Conservation (phyloP, 352 stramenopile genomes). For the Thraustochytrium striatum region DNA sequence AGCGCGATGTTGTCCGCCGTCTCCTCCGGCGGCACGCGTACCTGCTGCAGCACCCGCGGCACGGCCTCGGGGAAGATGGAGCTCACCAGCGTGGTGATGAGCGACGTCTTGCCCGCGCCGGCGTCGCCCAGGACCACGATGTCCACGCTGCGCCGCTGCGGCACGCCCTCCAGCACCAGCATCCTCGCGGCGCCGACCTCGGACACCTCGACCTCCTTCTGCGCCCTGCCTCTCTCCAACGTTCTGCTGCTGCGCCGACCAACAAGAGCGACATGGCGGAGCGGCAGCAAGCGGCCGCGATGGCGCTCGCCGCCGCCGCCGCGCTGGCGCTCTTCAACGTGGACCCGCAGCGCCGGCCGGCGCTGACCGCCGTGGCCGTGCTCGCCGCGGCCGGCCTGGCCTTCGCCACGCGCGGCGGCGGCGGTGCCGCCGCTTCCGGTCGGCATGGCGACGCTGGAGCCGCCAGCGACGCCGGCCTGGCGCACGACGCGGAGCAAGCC, state of each 20-base stretch:
- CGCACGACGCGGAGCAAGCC: no score
- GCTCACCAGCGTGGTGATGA: conserved; percentile 80
- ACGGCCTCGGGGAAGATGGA: conserved; percentile 79
- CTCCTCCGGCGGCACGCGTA: conserved; percentile 77
- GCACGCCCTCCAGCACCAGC: neutral
- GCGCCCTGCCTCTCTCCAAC: neutral
- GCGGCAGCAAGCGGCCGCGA: neutral
- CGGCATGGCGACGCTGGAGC: no score
- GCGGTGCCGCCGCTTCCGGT: no score
- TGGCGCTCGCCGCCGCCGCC: neutral
- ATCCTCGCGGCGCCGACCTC: neutral
- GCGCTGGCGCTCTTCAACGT: neutral
- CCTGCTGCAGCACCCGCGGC: conserved; percentile 73
- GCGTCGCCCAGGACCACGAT: conserved; percentile 80
- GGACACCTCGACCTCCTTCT: neutral
- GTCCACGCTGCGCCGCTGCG: conserved; percentile 37
- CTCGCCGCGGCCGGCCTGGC: neutral
- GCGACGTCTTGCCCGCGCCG: conserved; percentile 81
- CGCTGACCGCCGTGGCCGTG: neutral
- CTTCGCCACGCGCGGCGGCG: no score
- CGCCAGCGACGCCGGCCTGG: no score
- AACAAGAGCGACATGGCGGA: neutral
- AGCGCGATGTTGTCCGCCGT: conserved; percentile 80
- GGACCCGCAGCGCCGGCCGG: neutral
- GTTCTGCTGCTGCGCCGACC: neutral